Evolutionary conservation across 257 asterid species (phyloP).

Genomic region (Cynanchum wilfordii): DNA sequence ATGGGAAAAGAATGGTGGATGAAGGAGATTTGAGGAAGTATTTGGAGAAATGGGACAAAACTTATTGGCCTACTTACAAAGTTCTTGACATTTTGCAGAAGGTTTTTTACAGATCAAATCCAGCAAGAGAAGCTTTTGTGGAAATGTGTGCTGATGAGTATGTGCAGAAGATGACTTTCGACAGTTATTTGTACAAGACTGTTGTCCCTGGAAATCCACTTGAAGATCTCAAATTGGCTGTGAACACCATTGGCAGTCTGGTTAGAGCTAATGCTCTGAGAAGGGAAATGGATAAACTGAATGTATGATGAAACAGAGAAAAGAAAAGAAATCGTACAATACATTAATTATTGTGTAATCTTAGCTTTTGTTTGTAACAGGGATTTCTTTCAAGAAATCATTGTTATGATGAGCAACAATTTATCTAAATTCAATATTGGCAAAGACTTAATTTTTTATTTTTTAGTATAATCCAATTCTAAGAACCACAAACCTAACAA

Average conservation of each 20-base stretch:
- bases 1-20: conserved; percentile 72
- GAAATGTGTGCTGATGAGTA: conserved; percentile 92
- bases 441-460: no score
- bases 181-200: conserved; percentile 76
- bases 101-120: conserved; percentile 80
- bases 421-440: no score
- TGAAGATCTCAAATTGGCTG: conserved; percentile 84
- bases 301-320: conserved; percentile 12
- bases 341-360: background rate
- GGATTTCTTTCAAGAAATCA: background rate
- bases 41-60: conserved; percentile 82
- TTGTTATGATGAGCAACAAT: background rate
- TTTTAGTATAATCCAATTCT: no score
- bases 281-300: conserved; percentile 80
- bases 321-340: background rate
- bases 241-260: conserved; percentile 79
- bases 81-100: conserved; percentile 80
- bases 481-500: no score
- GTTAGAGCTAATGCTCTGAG: conserved; percentile 84
- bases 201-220: conserved; percentile 89
- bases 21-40: conserved; percentile 78
- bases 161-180: conserved; percentile 94
- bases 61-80: conserved; percentile 89
- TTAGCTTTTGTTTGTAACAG: background rate
- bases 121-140: conserved; percentile 86